These are phyloP conservation scores for Pyrenochaeta sp. DNA, from an alignment of 2,329 filamentous ascomycete species.

Conservation along the genomic window DNA sequence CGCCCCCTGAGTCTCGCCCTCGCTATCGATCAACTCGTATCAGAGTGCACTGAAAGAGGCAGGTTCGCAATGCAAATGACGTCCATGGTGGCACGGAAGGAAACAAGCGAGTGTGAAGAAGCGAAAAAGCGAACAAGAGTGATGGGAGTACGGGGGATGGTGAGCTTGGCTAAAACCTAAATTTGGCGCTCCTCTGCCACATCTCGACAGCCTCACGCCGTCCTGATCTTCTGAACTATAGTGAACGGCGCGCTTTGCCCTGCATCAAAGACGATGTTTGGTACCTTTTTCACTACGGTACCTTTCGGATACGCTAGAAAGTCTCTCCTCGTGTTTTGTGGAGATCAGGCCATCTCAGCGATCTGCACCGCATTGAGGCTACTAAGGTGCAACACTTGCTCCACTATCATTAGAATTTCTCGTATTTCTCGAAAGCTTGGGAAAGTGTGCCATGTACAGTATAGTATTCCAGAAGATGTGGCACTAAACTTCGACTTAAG, in stretches of 20 bases:
- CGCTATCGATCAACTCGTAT: background rate
- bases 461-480: no score
- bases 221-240: background rate
- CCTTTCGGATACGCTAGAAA: background rate
- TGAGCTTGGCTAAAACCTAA: background rate
- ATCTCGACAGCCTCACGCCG: background rate
- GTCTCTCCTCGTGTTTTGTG: background rate
- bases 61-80: background rate
- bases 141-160: background rate
- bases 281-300: background rate
- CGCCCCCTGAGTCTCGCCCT: background rate
- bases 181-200: background rate
- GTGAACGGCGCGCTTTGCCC: background rate
- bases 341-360: no score
- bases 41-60: background rate
- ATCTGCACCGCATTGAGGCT: no score
- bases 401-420: no score
- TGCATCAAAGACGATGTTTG: background rate
- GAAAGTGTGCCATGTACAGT: no score
- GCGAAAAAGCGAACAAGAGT: background rate
- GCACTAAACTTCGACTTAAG: no score
- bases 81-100: background rate
- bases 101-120: background rate
- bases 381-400: no score
- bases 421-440: no score